phyloP scores from a whole-genome alignment of 768 basidiomycete genomes.

The button mushroom (Agaricus bisporus) region DNA sequence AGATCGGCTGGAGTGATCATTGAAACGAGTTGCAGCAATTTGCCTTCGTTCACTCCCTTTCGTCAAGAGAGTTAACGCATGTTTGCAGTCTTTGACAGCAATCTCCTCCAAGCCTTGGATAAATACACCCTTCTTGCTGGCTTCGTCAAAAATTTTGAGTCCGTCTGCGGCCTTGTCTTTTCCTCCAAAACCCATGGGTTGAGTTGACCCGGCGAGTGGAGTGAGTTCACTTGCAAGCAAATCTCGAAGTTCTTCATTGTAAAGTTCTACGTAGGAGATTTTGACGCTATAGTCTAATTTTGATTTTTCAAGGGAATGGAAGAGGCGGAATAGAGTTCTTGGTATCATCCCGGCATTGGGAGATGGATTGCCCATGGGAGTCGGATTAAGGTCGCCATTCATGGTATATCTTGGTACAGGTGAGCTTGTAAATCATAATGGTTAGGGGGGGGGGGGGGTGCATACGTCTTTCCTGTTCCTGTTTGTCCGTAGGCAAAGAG shows the following conservation, averaged over 20 bases:
- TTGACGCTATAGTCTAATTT: slow-evolving; percentile 86
- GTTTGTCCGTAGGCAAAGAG: slow-evolving; percentile 98
- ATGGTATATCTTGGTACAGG: slow-evolving; percentile 69
- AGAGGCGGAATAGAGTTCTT: slow-evolving; percentile 85
- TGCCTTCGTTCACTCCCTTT: slow-evolving; percentile 90
- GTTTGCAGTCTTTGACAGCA: slow-evolving; percentile 72
- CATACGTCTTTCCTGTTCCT: slow-evolving; percentile 94
- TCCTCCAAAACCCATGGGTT: slow-evolving; percentile 73
- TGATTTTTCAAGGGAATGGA: slow-evolving; percentile 76
- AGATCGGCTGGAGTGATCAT: slow-evolving; percentile 94
- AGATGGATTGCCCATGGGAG: slow-evolving; percentile 84
- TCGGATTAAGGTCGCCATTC: slow-evolving; percentile 88
- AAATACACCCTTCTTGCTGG: slow-evolving; percentile 69
- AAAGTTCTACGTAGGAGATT: slow-evolving; percentile 90
- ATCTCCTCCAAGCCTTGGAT: slow-evolving; percentile 95
- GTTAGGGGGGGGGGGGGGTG: background rate
- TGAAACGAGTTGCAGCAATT: slow-evolving; percentile 95
- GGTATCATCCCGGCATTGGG: slow-evolving; percentile 94
- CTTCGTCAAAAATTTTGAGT: slow-evolving; percentile 92
- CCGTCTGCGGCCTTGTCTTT: slow-evolving; percentile 48
- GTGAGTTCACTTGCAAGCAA: slow-evolving; percentile 77
- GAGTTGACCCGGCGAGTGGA: slow-evolving; percentile 56
- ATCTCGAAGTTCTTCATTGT: slow-evolving; percentile 97
- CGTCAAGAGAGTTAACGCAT: slow-evolving; percentile 77
- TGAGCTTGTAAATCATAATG: slow-evolving; percentile 1